A percentile compares a stretch with the other conserved stretches of the same genome.
Conservation (phyloP, 2,329 filamentous ascomycete genomes). For the Remersonia thermophila region DNA sequence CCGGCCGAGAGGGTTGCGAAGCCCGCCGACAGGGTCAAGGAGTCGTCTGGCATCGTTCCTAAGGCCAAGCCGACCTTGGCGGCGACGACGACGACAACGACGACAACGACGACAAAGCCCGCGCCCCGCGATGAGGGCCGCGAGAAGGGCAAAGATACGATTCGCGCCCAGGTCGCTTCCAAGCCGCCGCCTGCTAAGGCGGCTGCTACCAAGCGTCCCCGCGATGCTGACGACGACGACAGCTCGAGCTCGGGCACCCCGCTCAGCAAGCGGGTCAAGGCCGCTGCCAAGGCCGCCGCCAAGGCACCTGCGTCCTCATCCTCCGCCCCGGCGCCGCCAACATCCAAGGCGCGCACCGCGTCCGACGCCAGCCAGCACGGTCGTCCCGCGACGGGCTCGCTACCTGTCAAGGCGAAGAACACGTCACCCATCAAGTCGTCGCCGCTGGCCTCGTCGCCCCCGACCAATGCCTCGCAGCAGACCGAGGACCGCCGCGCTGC, state of each 20-base stretch:
- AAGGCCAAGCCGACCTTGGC: constrained; percentile 11
- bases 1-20: too few relatives aligned
- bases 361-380: constrained; percentile 39
- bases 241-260: constrained; percentile 49
- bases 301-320: constrained; percentile 6
- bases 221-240: constrained; percentile 41
- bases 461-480: constrained; percentile 52
- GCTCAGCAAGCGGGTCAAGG: constrained; percentile 45
- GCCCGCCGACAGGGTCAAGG: too few relatives aligned
- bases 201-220: constrained; percentile 36
- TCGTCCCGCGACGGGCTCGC: constrained; percentile 22
- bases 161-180: constrained; percentile 17
- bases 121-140: constrained; percentile 14
- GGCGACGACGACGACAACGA: constrained; percentile 16
- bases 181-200: constrained; percentile 17
- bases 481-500: constrained; percentile 27
- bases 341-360: constrained; percentile 26
- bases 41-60: constrained; percentile 1
- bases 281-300: constrained; percentile 17
- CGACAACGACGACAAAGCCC: constrained; percentile 27
- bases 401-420: constrained; percentile 17
- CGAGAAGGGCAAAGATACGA: constrained; percentile 24
- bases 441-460: constrained; percentile 51
- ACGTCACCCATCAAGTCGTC: constrained; percentile 44
- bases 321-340: constrained; percentile 16